These are phyloP conservation scores for Acidiella bohemica DNA, from an alignment of 495 filamentous ascomycete species.

Conservation along the genomic window DNA sequence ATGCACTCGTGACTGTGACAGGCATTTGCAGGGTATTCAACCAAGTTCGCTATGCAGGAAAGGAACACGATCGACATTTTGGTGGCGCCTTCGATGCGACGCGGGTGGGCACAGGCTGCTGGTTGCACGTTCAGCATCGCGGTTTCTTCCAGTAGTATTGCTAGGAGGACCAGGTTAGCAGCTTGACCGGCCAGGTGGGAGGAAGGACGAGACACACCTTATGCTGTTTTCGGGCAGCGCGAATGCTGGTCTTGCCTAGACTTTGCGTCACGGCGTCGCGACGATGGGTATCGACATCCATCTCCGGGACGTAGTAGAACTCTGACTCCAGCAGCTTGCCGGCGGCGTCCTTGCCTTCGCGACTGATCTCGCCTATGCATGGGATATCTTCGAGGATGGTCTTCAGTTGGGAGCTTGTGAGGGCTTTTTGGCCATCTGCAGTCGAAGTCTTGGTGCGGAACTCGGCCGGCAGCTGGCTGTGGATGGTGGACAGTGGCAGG, in stretches of 20 bases:
- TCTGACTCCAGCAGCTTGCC: conserved; percentile 89
- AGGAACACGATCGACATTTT: not conserved
- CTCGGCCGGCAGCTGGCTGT: conserved; percentile 67
- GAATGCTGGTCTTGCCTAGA: conserved; percentile 71
- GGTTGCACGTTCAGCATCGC: conserved; percentile 13
- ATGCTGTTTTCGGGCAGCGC: conserved; percentile 83
- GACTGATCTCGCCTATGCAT: conserved; percentile 74
- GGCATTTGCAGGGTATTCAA: conserved; percentile 1
- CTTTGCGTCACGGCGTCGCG: conserved; percentile 74
- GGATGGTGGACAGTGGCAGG: conserved; percentile 74
- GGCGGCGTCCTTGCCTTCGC: conserved; percentile 91
- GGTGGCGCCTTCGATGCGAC: not conserved
- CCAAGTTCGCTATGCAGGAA: conserved; percentile 8
- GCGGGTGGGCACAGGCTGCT: too few species aligned
- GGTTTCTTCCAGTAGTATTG: conserved; percentile 36
- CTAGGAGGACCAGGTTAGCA: conserved; percentile 18
- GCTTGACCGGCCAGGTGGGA: not conserved
- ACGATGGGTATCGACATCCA: conserved; percentile 65
- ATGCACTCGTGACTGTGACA: too few species aligned
- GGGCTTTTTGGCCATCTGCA: conserved; percentile 37
- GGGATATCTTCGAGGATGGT: conserved; percentile 54
- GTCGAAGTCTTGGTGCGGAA: conserved; percentile 35
- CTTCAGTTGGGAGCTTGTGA: conserved; percentile 40
- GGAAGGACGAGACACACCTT: conserved; percentile 49
- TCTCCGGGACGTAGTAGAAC: conserved; percentile 93